Evolutionary conservation across 2,329 filamentous ascomycete genomes (phyloP).

Genomic region (Penicillium sp.): DNA sequence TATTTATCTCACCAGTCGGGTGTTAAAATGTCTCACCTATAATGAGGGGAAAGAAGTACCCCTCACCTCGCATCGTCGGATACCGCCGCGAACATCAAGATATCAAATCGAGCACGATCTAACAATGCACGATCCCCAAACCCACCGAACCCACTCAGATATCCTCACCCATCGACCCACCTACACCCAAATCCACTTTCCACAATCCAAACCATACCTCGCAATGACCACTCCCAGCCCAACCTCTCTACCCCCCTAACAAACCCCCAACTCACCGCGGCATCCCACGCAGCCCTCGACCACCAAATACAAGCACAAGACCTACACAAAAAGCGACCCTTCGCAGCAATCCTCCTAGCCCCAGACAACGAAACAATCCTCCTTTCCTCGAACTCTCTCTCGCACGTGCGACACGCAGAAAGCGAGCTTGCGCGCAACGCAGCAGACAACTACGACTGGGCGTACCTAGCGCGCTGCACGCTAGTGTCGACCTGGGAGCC

Average conservation of each 20-base stretch:
- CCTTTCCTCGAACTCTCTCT: constrained; percentile 52
- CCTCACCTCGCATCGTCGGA: constrained; percentile 13
- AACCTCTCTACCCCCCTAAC: constrained; percentile 31
- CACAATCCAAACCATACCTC: neutral
- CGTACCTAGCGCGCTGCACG: constrained; percentile 52
- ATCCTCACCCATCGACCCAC: neutral
- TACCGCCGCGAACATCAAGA: constrained; percentile 12
- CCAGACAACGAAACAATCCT: constrained; percentile 53
- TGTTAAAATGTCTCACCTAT: neutral
- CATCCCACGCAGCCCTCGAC: constrained; percentile 41
- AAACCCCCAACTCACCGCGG: constrained; percentile 41
- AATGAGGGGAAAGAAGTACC: constrained; percentile 6
- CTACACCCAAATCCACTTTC: neutral
- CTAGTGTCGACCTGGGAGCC: constrained; percentile 57
- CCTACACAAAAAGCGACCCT: constrained; percentile 50
- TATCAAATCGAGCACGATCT: neutral
- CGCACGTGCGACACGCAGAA: constrained; percentile 56
- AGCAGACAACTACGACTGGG: constrained; percentile 50
- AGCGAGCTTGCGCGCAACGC: constrained; percentile 52
- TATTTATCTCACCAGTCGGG: neutral
- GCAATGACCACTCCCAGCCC: neutral
- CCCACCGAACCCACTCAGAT: neutral
- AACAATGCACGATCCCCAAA: neutral
- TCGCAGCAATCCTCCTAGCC: constrained; percentile 50
- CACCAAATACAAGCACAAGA: constrained; percentile 48